Evolutionary conservation across 202 grass and related monocot genomes (phyloP).

Genomic region (Cymbopogon flexuosus): DNA sequence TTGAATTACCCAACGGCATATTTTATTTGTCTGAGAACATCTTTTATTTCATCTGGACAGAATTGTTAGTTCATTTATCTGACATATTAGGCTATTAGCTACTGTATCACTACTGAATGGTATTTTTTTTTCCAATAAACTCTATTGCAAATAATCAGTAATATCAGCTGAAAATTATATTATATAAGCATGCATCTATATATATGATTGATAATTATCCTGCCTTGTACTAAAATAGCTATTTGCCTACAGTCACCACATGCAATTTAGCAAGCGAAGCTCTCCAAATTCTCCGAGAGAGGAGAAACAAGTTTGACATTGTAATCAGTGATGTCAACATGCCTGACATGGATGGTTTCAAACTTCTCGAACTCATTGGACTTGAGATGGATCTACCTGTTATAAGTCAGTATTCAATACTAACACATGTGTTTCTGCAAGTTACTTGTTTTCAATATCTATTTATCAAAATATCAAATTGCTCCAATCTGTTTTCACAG

Average conservation of each 20-base stretch:
- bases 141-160: not conserved
- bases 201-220: constrained; percentile 16
- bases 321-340: constrained; percentile 99
- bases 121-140: not conserved
- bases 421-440: constrained; percentile 25
- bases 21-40: not conserved
- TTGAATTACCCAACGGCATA: not conserved
- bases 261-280: constrained; percentile 76
- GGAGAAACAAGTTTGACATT: constrained; percentile 89
- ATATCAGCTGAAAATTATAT: not conserved
- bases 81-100: not conserved
- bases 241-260: constrained; percentile 71
- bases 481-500: constrained; percentile 55
- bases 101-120: not conserved
- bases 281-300: constrained; percentile 79
- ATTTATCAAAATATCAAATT: constrained; percentile 39
- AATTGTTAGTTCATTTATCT: not conserved
- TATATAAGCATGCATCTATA: constrained; percentile 2
- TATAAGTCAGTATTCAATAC: constrained; percentile 73
- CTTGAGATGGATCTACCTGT: constrained; percentile 98
- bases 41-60: not conserved
- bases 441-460: constrained; percentile 29
- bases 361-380: constrained; percentile 96
- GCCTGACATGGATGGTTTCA: constrained; percentile 99
- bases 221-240: constrained; percentile 25